A percentile compares a stretch with the other conserved stretches of the same genome.
Evolutionary conservation across 352 stramenopile species (phyloP).

Genomic region (Pythium dissotocum): DNA sequence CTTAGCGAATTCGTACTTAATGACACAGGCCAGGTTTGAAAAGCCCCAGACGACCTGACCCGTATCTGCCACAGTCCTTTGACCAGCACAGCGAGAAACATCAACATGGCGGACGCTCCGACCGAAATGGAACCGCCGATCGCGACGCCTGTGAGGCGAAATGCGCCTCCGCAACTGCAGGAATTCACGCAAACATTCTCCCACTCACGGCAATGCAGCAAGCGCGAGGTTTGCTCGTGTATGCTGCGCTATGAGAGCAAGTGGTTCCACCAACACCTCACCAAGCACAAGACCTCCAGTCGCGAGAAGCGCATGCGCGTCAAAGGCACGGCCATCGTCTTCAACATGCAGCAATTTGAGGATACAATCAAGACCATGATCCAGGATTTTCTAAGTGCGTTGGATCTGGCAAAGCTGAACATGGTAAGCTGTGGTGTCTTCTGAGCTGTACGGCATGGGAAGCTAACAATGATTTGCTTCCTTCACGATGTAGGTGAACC

Average conservation of each 20-base stretch:
- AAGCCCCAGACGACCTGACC: background rate
- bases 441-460: slow-evolving; percentile 4
- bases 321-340: slow-evolving; percentile 29
- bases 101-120: background rate
- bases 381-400: slow-evolving; percentile 40
- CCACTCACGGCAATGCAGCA: slow-evolving; percentile 71
- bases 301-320: slow-evolving; percentile 4
- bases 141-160: background rate
- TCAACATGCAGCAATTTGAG: slow-evolving; percentile 52
- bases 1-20: slow-evolving; percentile 4
- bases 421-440: slow-evolving; percentile 44
- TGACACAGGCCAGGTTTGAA: background rate
- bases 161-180: background rate
- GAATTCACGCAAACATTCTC: slow-evolving; percentile 18
- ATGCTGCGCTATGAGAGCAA: slow-evolving; percentile 63
- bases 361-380: slow-evolving; percentile 53
- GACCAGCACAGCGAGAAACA: background rate
- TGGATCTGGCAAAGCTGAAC: slow-evolving; percentile 47
- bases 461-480: background rate
- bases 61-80: background rate
- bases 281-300: slow-evolving; percentile 27
- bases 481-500: slow-evolving; percentile 46
- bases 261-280: slow-evolving; percentile 69
- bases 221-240: slow-evolving; percentile 65
- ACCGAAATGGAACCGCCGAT: slow-evolving; percentile 17